Conservation (phyloP, 2,329 filamentous ascomycete species). For the Alternaria sp. region DNA sequence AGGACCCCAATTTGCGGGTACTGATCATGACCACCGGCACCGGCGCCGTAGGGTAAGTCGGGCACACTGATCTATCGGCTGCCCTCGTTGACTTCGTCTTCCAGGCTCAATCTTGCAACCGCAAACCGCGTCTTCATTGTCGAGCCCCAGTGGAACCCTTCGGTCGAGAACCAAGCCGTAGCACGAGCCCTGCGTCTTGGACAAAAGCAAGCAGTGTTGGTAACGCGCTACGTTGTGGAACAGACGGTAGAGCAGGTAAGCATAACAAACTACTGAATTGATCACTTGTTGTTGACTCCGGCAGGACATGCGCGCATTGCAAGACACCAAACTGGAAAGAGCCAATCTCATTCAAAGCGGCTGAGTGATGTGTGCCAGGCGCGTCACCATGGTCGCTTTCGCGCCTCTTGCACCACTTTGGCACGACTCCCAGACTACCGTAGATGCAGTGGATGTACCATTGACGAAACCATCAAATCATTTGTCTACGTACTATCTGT, state of each 20-base stretch:
- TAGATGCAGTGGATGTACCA: too few relatives aligned
- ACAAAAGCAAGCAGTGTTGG: slow-evolving; percentile 52
- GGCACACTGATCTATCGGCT: too few relatives aligned
- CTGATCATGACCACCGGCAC: slow-evolving; percentile 63
- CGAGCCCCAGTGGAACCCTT: slow-evolving; percentile 64
- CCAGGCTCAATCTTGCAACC: slow-evolving; percentile 56
- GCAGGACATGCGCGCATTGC: slow-evolving; percentile 38
- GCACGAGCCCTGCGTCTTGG: slow-evolving; percentile 57
- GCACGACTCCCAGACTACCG: too few relatives aligned
- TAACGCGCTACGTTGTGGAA: slow-evolving; percentile 59
- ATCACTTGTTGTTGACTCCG: background rate
- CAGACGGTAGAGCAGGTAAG: slow-evolving; percentile 41
- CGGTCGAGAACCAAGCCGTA: slow-evolving; percentile 60
- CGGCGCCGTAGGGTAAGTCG: slow-evolving; percentile 57
- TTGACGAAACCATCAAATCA: too few relatives aligned
- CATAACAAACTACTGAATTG: fast-evolving
- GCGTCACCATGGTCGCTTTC: too few relatives aligned
- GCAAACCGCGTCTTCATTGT: slow-evolving; percentile 60
- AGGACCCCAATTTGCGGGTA: slow-evolving; percentile 35
- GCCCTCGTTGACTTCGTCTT: background rate
- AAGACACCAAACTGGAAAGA: background rate
- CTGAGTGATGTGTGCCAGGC: too few relatives aligned
- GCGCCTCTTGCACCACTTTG: too few relatives aligned
- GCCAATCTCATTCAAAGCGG: too few relatives aligned
- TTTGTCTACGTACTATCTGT: too few relatives aligned